Base-by-base conservation (phyloP, 176 grass and related monocot genomes). In the Eragrostis curvula region DNA sequence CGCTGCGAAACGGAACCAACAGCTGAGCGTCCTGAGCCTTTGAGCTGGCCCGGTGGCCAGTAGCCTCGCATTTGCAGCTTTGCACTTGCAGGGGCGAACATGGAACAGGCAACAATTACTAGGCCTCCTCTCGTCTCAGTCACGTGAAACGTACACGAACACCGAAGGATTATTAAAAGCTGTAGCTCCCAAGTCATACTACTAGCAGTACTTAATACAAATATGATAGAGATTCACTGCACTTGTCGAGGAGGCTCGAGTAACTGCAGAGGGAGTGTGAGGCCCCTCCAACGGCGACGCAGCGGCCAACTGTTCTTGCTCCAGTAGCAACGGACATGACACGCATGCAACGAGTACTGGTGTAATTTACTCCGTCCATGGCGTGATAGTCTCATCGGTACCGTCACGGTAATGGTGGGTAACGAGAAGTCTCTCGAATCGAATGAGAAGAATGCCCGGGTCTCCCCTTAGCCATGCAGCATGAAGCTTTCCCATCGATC, bases 81-180 rank as follows among this genome's bases (percentile, higher is more conserved):
- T 32, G 79, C 52, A 58, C 8, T 21, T 5, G 49, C 49, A 39
- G 43, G 62, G 25, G 30, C 23, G 42, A 77, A 45, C 13, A 68
- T 23, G 56, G 48, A 20, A 10, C 14, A 2, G 51, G 16, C 18
- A n/a, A 12, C 79, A 48, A 0, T 71, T 60, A 18, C 46, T 28
- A 24, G 30, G 36, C 17, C 51, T 57, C 20, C 56, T 59, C 8
- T 24, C n/a, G 9, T 59, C n/a, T 24, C 9, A 11, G 12, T 48
- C 78, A 83, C 73, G 73, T 83, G 85, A 87, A 17, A 27, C 30
- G 66, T 18, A 68, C 85, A 83, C 72, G 55, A 45, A 18, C 71
- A 40, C 23, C 79, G 12, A 53, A 23, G 29, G 53, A 28, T 50
- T 27, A 76, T 59, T 66, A 21, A 82, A 52, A 24, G 39, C 12